A percentile compares a stretch with the other conserved stretches of the same genome.
phyloP scores from a whole-genome alignment of 2,329 filamentous ascomycete species.

The Rasamsonia emersonii region DNA sequence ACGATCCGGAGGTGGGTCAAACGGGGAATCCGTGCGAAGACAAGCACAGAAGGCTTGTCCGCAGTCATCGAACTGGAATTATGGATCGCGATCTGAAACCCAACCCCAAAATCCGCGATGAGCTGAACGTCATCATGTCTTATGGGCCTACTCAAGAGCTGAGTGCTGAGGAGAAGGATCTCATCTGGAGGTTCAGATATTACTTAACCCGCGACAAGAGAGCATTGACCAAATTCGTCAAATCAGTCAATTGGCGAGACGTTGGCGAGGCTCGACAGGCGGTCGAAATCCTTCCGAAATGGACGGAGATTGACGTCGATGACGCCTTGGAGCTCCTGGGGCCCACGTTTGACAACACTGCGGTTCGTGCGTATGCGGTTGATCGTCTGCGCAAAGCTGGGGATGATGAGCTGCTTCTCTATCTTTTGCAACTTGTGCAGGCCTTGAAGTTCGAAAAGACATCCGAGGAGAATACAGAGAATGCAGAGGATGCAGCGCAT shows the following conservation, averaged over 20 bases:
- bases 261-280: slow-evolving; percentile 78
- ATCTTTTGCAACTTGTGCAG: slow-evolving; percentile 88
- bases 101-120: slow-evolving; percentile 90
- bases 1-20: slow-evolving; percentile 85
- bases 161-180: slow-evolving; percentile 83
- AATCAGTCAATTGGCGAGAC: slow-evolving; percentile 92
- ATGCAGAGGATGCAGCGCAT: slow-evolving; percentile 53
- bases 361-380: slow-evolving; percentile 87
- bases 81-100: slow-evolving; percentile 92
- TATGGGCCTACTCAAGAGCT: slow-evolving; percentile 88
- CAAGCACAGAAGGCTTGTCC: slow-evolving; percentile 85
- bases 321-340: slow-evolving; percentile 91
- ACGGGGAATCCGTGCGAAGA: slow-evolving; percentile 89
- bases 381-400: slow-evolving; percentile 85
- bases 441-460: slow-evolving; percentile 89
- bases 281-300: slow-evolving; percentile 79
- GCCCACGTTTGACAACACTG: slow-evolving; percentile 79
- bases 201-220: slow-evolving; percentile 87
- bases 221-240: slow-evolving; percentile 92
- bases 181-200: slow-evolving; percentile 96
- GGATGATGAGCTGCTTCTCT: slow-evolving; percentile 82
- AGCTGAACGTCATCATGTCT: slow-evolving; percentile 81
- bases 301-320: slow-evolving; percentile 95
- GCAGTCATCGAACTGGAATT: slow-evolving; percentile 87
- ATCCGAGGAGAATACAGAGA: slow-evolving; percentile 49